Percentiles rank a stretch among this genome's conserved stretches.
These are phyloP conservation scores for Hygrophorus pudorinus DNA, from an alignment of 768 basidiomycete species.

Conservation along the genomic window DNA sequence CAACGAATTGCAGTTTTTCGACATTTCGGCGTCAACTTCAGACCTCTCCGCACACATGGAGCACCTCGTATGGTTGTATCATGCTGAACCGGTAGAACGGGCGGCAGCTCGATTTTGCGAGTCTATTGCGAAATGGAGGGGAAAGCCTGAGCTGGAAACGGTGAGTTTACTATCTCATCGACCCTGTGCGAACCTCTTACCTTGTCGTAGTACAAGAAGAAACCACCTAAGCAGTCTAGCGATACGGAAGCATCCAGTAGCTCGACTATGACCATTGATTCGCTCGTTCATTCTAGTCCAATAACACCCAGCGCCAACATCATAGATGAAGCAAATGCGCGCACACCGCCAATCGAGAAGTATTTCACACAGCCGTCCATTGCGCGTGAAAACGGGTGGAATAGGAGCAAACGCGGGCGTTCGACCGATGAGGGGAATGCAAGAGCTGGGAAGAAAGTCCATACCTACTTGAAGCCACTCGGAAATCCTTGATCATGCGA, in stretches of 20 bases:
- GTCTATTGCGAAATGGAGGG: conserved; percentile 73
- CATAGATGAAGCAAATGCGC: conserved; percentile 11
- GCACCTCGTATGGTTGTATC: conserved; percentile 67
- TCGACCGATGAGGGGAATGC: conserved; percentile 15
- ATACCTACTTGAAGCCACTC: too few species aligned
- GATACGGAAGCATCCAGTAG: conserved; percentile 20
- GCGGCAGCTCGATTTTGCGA: conserved; percentile 74
- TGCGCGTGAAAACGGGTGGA: conserved; percentile 11
- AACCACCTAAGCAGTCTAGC: conserved; percentile 19
- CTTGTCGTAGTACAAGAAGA: conserved; percentile 48
- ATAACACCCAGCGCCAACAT: conserved; percentile 20
- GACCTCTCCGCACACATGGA: conserved; percentile 78
- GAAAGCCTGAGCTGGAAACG: conserved; percentile 76
- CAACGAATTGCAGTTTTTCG: conserved; percentile 64
- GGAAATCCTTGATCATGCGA: too few species aligned
- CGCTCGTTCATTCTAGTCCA: conserved; percentile 62
- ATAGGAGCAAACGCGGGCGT: conserved; percentile 16
- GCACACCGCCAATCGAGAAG: conserved; percentile 34
- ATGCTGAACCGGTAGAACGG: conserved; percentile 73
- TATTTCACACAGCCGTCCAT: conserved; percentile 30
- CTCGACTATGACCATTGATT: conserved; percentile 47
- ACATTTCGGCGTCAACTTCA: conserved; percentile 58
- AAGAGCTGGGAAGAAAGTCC: too few species aligned
- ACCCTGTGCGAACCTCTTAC: conserved; percentile 14
- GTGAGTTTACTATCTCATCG: conserved; percentile 26